Percentiles rank a stretch among this genome's conserved stretches.
Evolutionary conservation across 768 basidiomycete species (phyloP).

Genomic region (Dentipellis fragilis): DNA sequence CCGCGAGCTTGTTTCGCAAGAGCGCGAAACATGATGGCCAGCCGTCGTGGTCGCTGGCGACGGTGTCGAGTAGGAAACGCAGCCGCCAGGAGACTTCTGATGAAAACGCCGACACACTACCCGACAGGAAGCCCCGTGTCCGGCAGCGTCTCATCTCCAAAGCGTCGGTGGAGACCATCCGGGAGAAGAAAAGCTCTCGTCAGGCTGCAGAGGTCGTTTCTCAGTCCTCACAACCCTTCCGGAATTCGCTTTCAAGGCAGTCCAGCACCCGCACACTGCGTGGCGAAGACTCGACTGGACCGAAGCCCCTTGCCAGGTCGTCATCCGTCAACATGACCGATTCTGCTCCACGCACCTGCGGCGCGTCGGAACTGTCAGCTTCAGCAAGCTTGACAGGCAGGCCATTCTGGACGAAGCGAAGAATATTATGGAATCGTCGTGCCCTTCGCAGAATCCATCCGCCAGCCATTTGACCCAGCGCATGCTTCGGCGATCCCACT

Average conservation of each 20-base stretch:
- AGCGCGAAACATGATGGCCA: neutral
- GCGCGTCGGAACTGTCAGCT: constrained; percentile 12
- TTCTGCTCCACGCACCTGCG: constrained; percentile 9
- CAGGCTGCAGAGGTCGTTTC: too few relatives aligned
- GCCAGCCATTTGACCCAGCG: neutral
- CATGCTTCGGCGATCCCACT: neutral
- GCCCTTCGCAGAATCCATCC: neutral
- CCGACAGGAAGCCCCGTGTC: constrained; percentile 7
- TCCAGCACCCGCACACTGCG: neutral
- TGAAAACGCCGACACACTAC: constrained; percentile 5
- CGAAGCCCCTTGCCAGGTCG: constrained; percentile 10
- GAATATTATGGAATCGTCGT: neutral
- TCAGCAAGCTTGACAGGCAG: constrained; percentile 2
- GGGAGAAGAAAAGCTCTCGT: neutral
- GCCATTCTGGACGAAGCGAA: neutral
- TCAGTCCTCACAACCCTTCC: neutral
- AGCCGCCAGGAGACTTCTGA: constrained; percentile 11
- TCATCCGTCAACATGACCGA: constrained; percentile 3
- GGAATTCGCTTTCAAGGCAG: neutral
- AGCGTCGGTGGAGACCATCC: constrained; percentile 13
- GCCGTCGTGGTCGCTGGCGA: neutral
- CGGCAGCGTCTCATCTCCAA: constrained; percentile 13
- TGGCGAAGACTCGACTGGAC: constrained; percentile 1
- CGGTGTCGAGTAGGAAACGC: constrained; percentile 7
- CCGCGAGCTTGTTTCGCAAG: neutral